These are phyloP conservation scores for Manihot esculenta DNA, from an alignment of 441 rosid species.

Conservation along the genomic window DNA sequence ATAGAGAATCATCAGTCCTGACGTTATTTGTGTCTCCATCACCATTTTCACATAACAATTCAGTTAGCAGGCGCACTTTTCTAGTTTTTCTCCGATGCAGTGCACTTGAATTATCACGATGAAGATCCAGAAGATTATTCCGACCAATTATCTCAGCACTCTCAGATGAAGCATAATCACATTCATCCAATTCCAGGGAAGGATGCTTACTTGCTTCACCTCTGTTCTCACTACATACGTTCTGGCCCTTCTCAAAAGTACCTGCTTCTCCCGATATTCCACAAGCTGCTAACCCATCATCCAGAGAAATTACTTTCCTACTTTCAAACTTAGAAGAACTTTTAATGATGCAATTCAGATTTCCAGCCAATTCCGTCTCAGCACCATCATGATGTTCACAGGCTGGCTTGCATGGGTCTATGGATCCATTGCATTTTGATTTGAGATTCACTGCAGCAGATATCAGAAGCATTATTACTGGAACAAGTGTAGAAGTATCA, in stretches of 20 bases:
- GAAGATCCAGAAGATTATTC: constrained; percentile 25
- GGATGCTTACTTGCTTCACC: constrained; percentile 26
- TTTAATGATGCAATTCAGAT: constrained; percentile 17
- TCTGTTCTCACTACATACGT: constrained; percentile 30
- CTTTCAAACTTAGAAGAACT: constrained; percentile 27
- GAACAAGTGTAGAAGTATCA: constrained; percentile 14
- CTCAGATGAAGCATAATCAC: constrained; percentile 53
- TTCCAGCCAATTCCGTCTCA: constrained; percentile 26
- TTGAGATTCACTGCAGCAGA: constrained; percentile 34
- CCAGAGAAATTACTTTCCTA: constrained; percentile 28
- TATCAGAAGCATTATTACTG: constrained; percentile 26
- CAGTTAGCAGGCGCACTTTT: constrained; percentile 72
- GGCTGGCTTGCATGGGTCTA: constrained; percentile 25
- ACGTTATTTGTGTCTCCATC: constrained; percentile 25
- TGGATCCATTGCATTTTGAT: constrained; percentile 29
- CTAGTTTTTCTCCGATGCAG: constrained; percentile 59
- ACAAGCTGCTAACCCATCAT: constrained; percentile 34
- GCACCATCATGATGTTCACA: constrained; percentile 30
- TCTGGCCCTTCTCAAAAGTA: constrained; percentile 27
- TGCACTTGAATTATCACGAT: constrained; percentile 38
- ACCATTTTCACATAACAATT: constrained; percentile 52
- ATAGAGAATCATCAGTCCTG: constrained; percentile 38
- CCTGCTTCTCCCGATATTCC: constrained; percentile 36
- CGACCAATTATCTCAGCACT: constrained; percentile 42
- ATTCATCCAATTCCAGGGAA: constrained; percentile 39